Evolutionary conservation across 177 flowering plant species (phyloP).

Genomic region (Vitis hybrid): DNA sequence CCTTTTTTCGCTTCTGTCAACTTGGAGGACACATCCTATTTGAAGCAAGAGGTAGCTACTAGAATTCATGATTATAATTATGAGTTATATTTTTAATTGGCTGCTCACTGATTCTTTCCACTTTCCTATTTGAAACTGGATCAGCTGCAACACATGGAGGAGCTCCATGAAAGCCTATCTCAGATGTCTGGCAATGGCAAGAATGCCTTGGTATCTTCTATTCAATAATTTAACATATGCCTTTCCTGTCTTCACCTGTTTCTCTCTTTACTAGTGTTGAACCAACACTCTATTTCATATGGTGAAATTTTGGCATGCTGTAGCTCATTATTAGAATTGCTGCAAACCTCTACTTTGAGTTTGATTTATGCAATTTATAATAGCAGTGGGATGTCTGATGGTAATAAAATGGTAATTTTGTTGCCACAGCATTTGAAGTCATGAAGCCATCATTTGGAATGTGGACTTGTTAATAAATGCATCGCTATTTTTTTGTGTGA

Average conservation of each 20-base stretch:
- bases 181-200: slow-evolving; percentile 22
- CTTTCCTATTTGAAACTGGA: slow-evolving; percentile 8
- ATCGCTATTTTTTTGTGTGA: not conserved
- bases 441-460: not conserved
- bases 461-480: not conserved
- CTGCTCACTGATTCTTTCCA: slow-evolving; percentile 2
- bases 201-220: slow-evolving; percentile 33
- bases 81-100: not conserved
- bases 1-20: slow-evolving; percentile 43
- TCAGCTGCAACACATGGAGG: slow-evolving; percentile 38
- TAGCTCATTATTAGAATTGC: not conserved
- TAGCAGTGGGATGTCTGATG: not conserved
- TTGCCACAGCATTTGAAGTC: not conserved
- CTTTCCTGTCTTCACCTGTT: not conserved
- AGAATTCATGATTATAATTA: not conserved
- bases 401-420: not conserved
- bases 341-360: not conserved
- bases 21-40: slow-evolving; percentile 41
- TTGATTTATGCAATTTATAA: not conserved
- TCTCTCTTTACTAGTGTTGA: not conserved
- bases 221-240: not conserved
- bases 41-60: slow-evolving; percentile 57
- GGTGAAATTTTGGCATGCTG: not conserved
- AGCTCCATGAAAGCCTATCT: slow-evolving; percentile 37
- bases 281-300: not conserved